These are phyloP conservation scores for Acanthamoeba healyi DNA, from an alignment of 208 protist genomes.

Conservation along the genomic window DNA sequence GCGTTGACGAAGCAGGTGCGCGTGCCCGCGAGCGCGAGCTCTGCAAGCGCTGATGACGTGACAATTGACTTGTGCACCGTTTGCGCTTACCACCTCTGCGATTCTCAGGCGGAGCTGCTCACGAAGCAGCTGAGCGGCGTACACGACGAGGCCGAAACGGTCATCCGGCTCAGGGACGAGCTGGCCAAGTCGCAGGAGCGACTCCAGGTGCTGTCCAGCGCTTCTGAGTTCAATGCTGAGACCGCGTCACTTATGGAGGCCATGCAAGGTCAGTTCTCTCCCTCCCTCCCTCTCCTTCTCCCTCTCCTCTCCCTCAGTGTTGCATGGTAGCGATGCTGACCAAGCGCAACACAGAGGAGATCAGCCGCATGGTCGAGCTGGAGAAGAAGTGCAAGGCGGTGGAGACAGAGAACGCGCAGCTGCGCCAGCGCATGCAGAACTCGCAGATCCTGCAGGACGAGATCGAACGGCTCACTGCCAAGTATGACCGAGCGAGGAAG, in stretches of 20 bases:
- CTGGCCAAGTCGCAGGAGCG: slow-evolving; percentile 20
- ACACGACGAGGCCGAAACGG: slow-evolving; percentile 14
- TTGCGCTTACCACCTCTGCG: too few species aligned
- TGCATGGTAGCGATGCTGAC: neutral
- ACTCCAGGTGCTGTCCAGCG: neutral
- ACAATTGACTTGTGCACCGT: too few species aligned
- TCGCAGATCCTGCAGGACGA: slow-evolving; percentile 18
- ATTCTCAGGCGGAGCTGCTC: neutral
- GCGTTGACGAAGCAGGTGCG: slow-evolving; percentile 1
- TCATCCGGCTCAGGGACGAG: slow-evolving; percentile 18
- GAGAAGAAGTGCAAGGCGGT: slow-evolving; percentile 12
- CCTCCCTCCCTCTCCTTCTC: too few species aligned
- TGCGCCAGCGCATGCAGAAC: slow-evolving; percentile 23
- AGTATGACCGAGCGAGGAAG: neutral
- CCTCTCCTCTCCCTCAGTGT: neutral
- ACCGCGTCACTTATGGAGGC: slow-evolving; percentile 2
- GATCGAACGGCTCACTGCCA: neutral
- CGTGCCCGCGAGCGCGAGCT: too few species aligned
- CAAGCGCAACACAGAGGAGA: neutral
- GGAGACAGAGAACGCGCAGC: neutral
- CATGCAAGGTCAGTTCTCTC: slow-evolving; percentile 47
- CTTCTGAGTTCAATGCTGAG: slow-evolving; percentile 15
- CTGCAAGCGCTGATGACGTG: too few species aligned
- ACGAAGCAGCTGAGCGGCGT: neutral
- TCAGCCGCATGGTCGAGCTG: slow-evolving; percentile 23